Evolutionary conservation across 2,329 filamentous ascomycete species (phyloP).

Genomic region (Neopestalotiopsis rosae): DNA sequence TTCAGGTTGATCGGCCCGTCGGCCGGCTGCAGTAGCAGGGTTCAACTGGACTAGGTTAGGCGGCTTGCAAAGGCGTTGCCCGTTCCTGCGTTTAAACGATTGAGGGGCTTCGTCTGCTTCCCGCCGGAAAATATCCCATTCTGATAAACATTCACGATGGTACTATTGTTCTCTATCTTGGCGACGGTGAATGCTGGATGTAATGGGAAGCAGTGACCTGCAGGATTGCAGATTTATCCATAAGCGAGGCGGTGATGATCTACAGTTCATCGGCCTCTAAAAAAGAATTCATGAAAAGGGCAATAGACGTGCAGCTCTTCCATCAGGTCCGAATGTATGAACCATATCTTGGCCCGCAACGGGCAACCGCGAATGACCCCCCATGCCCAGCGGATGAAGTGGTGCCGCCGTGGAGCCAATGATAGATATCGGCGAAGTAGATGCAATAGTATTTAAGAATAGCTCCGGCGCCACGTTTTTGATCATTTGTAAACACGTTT

Average conservation of each 20-base stretch:
- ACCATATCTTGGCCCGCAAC: neutral
- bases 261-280: too few species aligned
- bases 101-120: neutral
- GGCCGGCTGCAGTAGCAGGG: conserved; percentile 10
- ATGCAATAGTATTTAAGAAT: conserved; percentile 12
- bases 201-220: too few species aligned
- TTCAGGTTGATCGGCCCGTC: conserved; percentile 12
- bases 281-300: too few species aligned
- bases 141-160: neutral
- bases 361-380: neutral
- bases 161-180: neutral
- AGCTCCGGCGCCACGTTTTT: neutral
- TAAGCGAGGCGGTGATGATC: too few species aligned
- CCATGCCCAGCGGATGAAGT: conserved; percentile 9
- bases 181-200: neutral
- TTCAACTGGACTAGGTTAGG: neutral
- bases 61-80: too few species aligned
- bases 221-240: too few species aligned
- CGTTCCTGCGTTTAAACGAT: conserved; percentile 4
- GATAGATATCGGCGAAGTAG: neutral
- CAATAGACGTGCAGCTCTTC: too few species aligned
- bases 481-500: neutral
- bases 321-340: neutral
- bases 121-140: neutral
- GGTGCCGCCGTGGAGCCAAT: conserved; percentile 13